A percentile compares a stretch with the other conserved stretches of the same genome.
Conservation (phyloP, 768 basidiomycete genomes). For the Boletus rubropictus region DNA sequence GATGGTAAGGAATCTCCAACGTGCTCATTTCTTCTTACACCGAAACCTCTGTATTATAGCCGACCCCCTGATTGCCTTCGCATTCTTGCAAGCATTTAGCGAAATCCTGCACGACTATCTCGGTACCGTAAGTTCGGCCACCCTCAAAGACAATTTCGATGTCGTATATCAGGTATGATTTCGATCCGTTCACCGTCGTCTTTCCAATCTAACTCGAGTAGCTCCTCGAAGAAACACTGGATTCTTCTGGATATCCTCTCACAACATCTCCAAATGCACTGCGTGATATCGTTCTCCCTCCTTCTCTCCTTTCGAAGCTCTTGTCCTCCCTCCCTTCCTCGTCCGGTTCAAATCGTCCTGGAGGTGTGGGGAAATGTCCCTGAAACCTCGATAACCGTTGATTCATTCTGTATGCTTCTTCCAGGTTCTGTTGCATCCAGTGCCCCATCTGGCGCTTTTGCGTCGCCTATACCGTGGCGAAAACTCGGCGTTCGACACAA, state of each 20-base stretch:
- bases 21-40: background rate
- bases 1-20: slow-evolving; percentile 49
- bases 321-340: slow-evolving; percentile 35
- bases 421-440: slow-evolving; percentile 32
- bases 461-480: slow-evolving; percentile 92
- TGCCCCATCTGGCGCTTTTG: slow-evolving; percentile 50
- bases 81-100: slow-evolving; percentile 81
- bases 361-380: slow-evolving; percentile 15
- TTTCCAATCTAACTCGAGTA: slow-evolving; percentile 26
- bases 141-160: slow-evolving; percentile 88
- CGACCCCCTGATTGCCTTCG: slow-evolving; percentile 85
- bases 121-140: slow-evolving; percentile 72
- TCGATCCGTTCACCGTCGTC: background rate
- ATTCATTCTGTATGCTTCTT: background rate
- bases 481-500: slow-evolving; percentile 77
- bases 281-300: slow-evolving; percentile 89
- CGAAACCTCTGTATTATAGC: slow-evolving; percentile 38
- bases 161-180: slow-evolving; percentile 80
- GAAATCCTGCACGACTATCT: slow-evolving; percentile 85
- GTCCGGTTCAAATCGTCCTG: slow-evolving; percentile 25
- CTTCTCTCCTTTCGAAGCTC: slow-evolving; percentile 75
- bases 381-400: background rate
- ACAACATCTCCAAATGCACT: slow-evolving; percentile 88
- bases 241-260: slow-evolving; percentile 85
- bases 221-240: slow-evolving; percentile 94